Percentiles rank a stretch among this genome's conserved stretches.
Conservation (phyloP, 257 asterid genomes). For the Lavandula angustifolia region DNA sequence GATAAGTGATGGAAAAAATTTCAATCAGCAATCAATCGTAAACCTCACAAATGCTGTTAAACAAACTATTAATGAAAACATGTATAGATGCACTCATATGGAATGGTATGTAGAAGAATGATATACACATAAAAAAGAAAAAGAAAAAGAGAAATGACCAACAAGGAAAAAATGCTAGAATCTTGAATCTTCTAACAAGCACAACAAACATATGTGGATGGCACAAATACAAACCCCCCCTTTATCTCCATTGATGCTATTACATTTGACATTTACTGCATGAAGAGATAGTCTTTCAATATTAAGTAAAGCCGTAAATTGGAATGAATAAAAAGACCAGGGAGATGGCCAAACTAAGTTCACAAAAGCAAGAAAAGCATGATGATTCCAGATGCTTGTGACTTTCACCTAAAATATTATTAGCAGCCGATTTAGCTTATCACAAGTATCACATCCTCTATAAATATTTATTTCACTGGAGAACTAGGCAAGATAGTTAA, state of each 20-base stretch:
- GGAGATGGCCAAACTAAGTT: slow-evolving; percentile 9
- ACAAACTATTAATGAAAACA: not conserved
- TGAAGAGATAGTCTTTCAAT: not conserved
- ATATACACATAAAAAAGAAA: not conserved
- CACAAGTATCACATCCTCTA: slow-evolving; percentile 12
- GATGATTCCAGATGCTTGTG: not conserved
- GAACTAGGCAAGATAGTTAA: slow-evolving; percentile 2
- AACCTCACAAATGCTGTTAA: not conserved
- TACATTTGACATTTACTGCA: slow-evolving; percentile 6
- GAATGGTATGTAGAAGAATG: slow-evolving; percentile 1
- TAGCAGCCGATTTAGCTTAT: not conserved
- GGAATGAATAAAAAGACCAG: slow-evolving; percentile 10
- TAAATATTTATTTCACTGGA: not conserved
- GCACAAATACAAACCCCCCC: not conserved
- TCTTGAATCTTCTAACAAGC: slow-evolving; percentile 5
- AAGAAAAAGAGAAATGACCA: not conserved
- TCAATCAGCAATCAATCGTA: slow-evolving; percentile 1
- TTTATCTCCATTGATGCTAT: not conserved
- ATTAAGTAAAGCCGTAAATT: not conserved
- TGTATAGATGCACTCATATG: not conserved
- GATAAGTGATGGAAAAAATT: slow-evolving; percentile 1
- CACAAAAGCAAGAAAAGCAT: not conserved
- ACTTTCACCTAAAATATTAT: slow-evolving; percentile 9
- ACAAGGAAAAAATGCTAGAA: slow-evolving; percentile 11
- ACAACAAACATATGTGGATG: not conserved